Evolutionary conservation across 139 green algal genomes (phyloP).

Genomic region (Monoraphidium neglectum): DNA sequence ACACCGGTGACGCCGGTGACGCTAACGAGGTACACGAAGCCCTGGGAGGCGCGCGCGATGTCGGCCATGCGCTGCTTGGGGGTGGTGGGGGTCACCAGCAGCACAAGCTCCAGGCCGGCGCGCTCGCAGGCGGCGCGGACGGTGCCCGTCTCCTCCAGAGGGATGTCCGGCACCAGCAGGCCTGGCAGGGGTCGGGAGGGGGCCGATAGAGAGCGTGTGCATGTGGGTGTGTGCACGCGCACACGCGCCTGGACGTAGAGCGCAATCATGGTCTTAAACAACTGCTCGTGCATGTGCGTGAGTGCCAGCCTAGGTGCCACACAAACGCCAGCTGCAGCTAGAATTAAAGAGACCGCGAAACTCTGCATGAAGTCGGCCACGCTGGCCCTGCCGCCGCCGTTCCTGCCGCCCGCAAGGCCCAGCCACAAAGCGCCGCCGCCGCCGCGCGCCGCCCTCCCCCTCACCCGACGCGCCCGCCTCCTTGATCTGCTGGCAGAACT

Average conservation of each 20-base stretch:
- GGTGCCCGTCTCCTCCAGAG: slow-evolving; percentile 91
- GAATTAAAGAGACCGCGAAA: too few species aligned
- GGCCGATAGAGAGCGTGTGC: too few species aligned
- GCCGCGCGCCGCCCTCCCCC: background rate
- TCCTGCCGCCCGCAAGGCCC: too few species aligned
- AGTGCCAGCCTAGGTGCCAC: too few species aligned
- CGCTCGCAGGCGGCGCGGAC: slow-evolving; percentile 67
- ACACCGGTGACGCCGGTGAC: slow-evolving; percentile 92
- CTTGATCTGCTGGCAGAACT: slow-evolving; percentile 86
- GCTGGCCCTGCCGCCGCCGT: too few species aligned
- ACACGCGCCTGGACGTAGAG: too few species aligned
- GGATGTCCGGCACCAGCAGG: slow-evolving; percentile 96
- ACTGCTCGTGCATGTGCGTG: too few species aligned
- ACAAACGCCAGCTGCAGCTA: too few species aligned
- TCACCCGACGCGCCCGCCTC: slow-evolving; percentile 81
- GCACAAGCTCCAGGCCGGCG: slow-evolving; percentile 91
- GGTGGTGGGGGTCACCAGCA: slow-evolving; percentile 94
- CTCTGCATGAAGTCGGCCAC: too few species aligned
- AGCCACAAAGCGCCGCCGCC: too few species aligned
- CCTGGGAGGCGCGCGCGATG: slow-evolving; percentile 87
- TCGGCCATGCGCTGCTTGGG: slow-evolving; percentile 65
- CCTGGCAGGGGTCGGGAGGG: slow-evolving; percentile 45
- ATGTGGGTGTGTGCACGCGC: too few species aligned
- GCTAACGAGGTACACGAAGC: slow-evolving; percentile 99
- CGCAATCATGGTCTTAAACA: too few species aligned